Base-by-base conservation (phyloP, 768 basidiomycete species). In the Xanthoconium stramineum region DNA sequence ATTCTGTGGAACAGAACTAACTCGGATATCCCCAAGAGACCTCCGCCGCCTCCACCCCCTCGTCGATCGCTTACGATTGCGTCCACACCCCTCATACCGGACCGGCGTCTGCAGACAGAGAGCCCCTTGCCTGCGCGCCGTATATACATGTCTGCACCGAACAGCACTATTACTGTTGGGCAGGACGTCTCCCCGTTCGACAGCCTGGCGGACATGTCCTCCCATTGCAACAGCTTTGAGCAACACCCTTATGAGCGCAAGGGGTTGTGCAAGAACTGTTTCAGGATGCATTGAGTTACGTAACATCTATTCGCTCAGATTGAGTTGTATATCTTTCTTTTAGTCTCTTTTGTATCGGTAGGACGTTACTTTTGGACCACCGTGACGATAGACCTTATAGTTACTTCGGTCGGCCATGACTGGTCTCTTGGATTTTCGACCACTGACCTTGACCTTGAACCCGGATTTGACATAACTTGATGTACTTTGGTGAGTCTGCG, bases 181-280 rank as follows among this genome's bases (percentile, higher is more conserved):
- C 75, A 79, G 53, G 78, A 83, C 55, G 70, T 74, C 36, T 86
- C 85, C 46, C 85, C 87, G 24, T 89, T 89, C 57, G 85, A 88
- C 61, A 87, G 84, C 62, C 74, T 78, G 38, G 72, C 74, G 32
- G 84, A 88, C 58, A 67, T 80, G 38, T 70, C 73, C 24, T 61
- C 59, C 20, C 74, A 70, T 11, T 86, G 88, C 63, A 66, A 58
- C 24, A 75, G 78, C 45, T 87, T 88, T 69, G 80, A 80, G 64
- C 85, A 88, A 72, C 83, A 84, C 65, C 82, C 82, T 42, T 84
- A 84, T 74, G 84, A 88, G 71, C 74, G 77, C 45, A 77, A 78
- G 65, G 85, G 85, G 8, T 76, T 82, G 72, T 88, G 87, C 69
- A 83, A 76, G 59, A 84, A 83, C 60, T 90, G 87, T 68, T 82